Conservation (phyloP, 2,329 filamentous ascomycete genomes). For the Clonostachys solani region DNA sequence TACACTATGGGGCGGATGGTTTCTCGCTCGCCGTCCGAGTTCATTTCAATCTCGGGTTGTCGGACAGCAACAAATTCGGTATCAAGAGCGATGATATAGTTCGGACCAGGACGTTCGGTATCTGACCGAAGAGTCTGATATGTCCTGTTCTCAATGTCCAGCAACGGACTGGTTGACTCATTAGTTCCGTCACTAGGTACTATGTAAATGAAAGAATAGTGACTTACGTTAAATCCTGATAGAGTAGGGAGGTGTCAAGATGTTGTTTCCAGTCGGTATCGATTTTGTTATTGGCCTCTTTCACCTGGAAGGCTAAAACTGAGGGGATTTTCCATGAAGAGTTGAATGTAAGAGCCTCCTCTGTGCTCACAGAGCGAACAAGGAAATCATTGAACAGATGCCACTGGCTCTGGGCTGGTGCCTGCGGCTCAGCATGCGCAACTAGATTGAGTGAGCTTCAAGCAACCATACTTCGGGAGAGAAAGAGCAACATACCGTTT, state of each 20-base stretch:
- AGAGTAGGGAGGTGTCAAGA: conserved; percentile 81
- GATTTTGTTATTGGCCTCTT: conserved; percentile 73
- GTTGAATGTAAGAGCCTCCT: conserved; percentile 87
- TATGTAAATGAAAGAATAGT: background rate
- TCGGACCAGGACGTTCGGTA: conserved; percentile 63
- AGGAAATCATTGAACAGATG: conserved; percentile 97
- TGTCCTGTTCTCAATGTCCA: conserved; percentile 33
- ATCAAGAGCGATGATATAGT: conserved; percentile 82
- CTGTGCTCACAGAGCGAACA: conserved; percentile 72
- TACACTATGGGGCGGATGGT: conserved; percentile 89
- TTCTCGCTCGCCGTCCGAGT: conserved; percentile 86
- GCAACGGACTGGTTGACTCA: conserved; percentile 31
- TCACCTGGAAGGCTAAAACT: conserved; percentile 81
- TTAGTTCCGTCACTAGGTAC: conserved; percentile 14
- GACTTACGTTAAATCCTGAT: conserved; percentile 59
- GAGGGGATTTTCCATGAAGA: conserved; percentile 90
- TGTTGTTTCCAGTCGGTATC: conserved; percentile 82
- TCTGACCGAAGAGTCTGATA: conserved; percentile 54
- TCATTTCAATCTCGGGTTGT: conserved; percentile 92
- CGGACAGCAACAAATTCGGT: conserved; percentile 95
- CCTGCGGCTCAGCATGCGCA: conserved; percentile 57
- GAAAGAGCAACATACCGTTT: conserved; percentile 55
- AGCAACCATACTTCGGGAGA: background rate
- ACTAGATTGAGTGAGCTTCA: conserved; percentile 38
- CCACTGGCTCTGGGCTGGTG: conserved; percentile 69